These are phyloP conservation scores for Rhodotorula sp. DNA, from an alignment of 1,284 basidiomycete genomes.

Conservation along the genomic window DNA sequence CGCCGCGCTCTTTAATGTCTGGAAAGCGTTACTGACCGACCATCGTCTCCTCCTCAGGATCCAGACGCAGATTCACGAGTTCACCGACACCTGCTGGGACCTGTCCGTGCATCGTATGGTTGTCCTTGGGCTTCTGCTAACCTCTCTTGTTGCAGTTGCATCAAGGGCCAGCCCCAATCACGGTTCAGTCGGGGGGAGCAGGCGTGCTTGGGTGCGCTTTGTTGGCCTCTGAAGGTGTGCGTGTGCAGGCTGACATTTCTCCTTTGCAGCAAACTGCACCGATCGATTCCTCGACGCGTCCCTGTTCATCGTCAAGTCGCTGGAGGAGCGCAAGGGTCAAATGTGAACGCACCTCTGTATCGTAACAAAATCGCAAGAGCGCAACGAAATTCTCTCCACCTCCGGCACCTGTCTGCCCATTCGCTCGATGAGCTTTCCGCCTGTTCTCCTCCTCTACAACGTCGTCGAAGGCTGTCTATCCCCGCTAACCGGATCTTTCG, in stretches of 20 bases:
- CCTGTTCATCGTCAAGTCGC: conserved; percentile 75
- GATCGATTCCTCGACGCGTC: conserved; percentile 86
- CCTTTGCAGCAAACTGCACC: conserved; percentile 20
- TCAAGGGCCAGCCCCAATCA: conserved; percentile 77
- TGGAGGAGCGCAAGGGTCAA: conserved; percentile 56
- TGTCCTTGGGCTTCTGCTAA: neutral
- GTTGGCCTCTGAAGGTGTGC: conserved; percentile 19
- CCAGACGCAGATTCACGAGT: conserved; percentile 58
- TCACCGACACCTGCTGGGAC: conserved; percentile 81
- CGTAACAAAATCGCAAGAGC: neutral
- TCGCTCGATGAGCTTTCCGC: too few species aligned
- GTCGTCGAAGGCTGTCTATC: neutral
- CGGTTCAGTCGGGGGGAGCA: conserved; percentile 81
- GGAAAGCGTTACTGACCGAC: neutral
- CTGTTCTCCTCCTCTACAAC: too few species aligned
- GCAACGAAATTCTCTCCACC: neutral
- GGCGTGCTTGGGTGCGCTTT: conserved; percentile 79
- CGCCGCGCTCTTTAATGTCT: conserved; percentile 45
- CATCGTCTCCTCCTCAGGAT: conserved; percentile 36
- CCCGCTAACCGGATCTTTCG: neutral
- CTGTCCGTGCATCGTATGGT: neutral
- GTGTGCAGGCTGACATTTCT: neutral
- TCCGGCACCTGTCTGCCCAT: neutral
- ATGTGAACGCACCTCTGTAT: neutral
- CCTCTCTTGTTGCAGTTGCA: conserved; percentile 61